Percentiles rank a stretch among this genome's conserved stretches.
phyloP scores from a whole-genome alignment of 176 grass and related monocot genomes.

The Aegilops speltoides region DNA sequence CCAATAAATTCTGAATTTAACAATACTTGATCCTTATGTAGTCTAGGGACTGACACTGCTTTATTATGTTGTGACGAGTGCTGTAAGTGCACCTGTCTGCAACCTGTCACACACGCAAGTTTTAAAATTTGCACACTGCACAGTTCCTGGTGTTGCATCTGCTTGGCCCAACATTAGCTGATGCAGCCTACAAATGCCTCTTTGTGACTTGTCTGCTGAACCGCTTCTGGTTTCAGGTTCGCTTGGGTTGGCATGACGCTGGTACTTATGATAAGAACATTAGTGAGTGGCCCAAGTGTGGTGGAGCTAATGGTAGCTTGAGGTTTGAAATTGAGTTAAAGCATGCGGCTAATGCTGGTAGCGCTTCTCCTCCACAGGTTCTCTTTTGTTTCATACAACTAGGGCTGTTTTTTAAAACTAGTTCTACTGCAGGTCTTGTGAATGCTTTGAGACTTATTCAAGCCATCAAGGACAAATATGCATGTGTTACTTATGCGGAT shows the following conservation, averaged over 20 bases:
- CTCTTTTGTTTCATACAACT: background rate
- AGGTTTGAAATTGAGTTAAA: slow-evolving; percentile 84
- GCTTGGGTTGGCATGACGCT: slow-evolving; percentile 86
- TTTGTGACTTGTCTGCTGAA: slow-evolving; percentile 14
- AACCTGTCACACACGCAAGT: background rate
- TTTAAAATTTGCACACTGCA: background rate
- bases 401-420: background rate
- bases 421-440: slow-evolving; percentile 50
- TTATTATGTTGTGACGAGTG: background rate
- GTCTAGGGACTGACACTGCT: background rate
- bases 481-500: slow-evolving; percentile 75
- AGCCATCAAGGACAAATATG: slow-evolving; percentile 82
- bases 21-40: background rate
- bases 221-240: slow-evolving; percentile 58
- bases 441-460: slow-evolving; percentile 83
- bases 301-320: slow-evolving; percentile 89
- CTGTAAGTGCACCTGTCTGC: background rate
- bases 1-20: background rate
- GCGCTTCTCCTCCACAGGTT: background rate
- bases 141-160: background rate
- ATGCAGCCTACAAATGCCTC: background rate
- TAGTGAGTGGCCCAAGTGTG: slow-evolving; percentile 65
- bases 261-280: slow-evolving; percentile 91
- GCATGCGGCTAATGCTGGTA: slow-evolving; percentile 86
- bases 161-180: background rate